Evolutionary conservation across 2,329 filamentous ascomycete genomes (phyloP).

Genomic region (Cordyceps militaris): DNA sequence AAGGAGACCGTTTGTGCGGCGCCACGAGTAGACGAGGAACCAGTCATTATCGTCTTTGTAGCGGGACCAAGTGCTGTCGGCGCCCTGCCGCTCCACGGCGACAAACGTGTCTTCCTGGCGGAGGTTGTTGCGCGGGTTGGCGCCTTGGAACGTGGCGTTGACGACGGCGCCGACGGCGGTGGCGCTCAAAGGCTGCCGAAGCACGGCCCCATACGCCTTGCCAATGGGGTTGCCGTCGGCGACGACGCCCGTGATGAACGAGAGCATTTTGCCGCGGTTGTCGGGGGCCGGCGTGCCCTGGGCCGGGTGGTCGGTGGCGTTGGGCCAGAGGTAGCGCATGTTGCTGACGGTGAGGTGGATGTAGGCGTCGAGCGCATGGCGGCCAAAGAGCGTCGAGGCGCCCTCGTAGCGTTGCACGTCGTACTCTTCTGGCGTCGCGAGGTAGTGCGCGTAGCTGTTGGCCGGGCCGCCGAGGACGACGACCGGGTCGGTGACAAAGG

Average conservation of each 20-base stretch:
- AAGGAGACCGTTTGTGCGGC: conserved; percentile 58
- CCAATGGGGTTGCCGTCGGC: conserved; percentile 61
- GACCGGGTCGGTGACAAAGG: conserved; percentile 50
- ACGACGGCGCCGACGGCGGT: conserved; percentile 58
- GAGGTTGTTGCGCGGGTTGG: conserved; percentile 86
- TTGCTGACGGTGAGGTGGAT: conserved; percentile 76
- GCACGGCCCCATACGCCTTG: conserved; percentile 63
- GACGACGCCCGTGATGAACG: conserved; percentile 74
- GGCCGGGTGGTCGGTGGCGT: conserved; percentile 33
- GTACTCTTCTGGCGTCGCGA: conserved; percentile 75
- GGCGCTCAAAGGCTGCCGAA: conserved; percentile 42
- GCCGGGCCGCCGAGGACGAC: conserved; percentile 83
- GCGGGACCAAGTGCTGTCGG: conserved; percentile 49
- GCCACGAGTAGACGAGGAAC: conserved; percentile 77
- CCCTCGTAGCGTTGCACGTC: conserved; percentile 85
- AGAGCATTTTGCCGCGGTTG: conserved; percentile 67
- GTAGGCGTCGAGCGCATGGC: conserved; percentile 74
- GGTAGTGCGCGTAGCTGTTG: conserved; percentile 84
- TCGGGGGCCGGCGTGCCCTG: conserved; percentile 64
- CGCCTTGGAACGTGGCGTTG: conserved; percentile 67
- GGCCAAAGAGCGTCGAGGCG: conserved; percentile 84
- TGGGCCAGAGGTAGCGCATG: conserved; percentile 31
- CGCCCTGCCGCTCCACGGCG: conserved; percentile 58
- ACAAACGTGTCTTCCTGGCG: conserved; percentile 71
- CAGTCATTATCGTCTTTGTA: conserved; percentile 74